These are phyloP conservation scores for Candida sonorensis DNA, from an alignment of 805 yeast species.

Conservation along the genomic window DNA sequence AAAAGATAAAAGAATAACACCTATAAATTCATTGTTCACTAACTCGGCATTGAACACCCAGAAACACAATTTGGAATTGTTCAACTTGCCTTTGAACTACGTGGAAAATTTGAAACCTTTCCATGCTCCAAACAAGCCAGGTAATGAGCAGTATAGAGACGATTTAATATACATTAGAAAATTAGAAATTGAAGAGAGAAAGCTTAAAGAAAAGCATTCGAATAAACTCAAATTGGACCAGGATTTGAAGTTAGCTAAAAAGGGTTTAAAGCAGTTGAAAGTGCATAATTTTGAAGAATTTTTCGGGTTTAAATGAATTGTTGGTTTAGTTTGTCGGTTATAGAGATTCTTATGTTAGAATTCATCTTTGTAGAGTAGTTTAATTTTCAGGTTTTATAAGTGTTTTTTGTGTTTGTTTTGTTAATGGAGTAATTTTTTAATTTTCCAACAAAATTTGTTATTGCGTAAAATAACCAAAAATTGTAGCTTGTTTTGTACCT, in stretches of 20 bases:
- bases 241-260: conserved; percentile 19
- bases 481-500: no score
- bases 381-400: no score
- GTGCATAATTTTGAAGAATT: conserved; percentile 25
- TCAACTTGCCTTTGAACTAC: conserved; percentile 26
- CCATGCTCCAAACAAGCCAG: conserved; percentile 19
- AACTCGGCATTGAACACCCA: conserved; percentile 28
- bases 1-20: conserved; percentile 19
- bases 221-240: conserved; percentile 9
- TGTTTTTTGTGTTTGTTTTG: no score
- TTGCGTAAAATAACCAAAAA: no score
- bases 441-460: no score
- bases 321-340: no score
- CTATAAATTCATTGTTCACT: conserved; percentile 24
- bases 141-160: conserved; percentile 27
- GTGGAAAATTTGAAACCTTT: conserved; percentile 16
- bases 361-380: no score
- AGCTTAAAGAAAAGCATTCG: conserved; percentile 9
- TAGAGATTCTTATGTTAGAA: no score
- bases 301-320: conserved; percentile 24
- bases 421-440: no score
- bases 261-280: conserved; percentile 17
- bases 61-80: conserved; percentile 27
- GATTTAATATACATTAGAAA: conserved; percentile 26
- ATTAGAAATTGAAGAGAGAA: conserved; percentile 24